Conservation (phyloP, 495 filamentous ascomycete genomes). For the Xylaria venustula region DNA sequence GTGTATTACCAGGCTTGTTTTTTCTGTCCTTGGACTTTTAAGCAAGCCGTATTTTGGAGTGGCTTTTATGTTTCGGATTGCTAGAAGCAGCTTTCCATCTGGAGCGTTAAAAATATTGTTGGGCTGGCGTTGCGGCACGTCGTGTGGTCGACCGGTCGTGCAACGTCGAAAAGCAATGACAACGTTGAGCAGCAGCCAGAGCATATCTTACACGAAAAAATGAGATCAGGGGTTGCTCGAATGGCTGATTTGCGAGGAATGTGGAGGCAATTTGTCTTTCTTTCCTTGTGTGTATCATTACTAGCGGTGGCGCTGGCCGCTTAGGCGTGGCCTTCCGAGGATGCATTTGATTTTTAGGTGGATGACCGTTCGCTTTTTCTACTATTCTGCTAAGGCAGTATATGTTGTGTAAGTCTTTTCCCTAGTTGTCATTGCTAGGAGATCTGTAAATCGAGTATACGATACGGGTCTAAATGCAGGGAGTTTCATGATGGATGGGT, state of each 20-base stretch:
- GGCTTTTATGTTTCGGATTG: constrained; percentile 9
- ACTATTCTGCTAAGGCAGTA: neutral
- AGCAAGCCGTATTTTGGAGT: neutral
- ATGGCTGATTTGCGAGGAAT: neutral
- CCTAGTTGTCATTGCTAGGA: neutral
- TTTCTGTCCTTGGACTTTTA: neutral
- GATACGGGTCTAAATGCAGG: neutral
- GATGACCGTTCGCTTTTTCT: neutral
- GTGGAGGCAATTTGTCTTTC: neutral
- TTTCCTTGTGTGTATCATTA: neutral
- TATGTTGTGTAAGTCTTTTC: neutral
- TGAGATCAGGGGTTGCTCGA: constrained; percentile 4
- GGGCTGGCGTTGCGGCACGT: constrained; percentile 20
- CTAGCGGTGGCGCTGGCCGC: neutral
- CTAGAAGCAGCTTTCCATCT: constrained; percentile 10
- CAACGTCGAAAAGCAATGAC: constrained; percentile 29
- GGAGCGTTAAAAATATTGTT: constrained; percentile 11
- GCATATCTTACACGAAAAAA: constrained; percentile 21
- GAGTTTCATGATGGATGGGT: constrained; percentile 3
- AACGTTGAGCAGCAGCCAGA: constrained; percentile 18
- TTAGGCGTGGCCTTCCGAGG: neutral
- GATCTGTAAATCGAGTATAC: neutral
- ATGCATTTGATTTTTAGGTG: neutral
- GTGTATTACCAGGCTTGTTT: constrained; percentile 16
- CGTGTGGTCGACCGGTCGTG: constrained; percentile 18